Conservation (phyloP, 306 rosid species). For the Casuarina cunninghamiana region DNA sequence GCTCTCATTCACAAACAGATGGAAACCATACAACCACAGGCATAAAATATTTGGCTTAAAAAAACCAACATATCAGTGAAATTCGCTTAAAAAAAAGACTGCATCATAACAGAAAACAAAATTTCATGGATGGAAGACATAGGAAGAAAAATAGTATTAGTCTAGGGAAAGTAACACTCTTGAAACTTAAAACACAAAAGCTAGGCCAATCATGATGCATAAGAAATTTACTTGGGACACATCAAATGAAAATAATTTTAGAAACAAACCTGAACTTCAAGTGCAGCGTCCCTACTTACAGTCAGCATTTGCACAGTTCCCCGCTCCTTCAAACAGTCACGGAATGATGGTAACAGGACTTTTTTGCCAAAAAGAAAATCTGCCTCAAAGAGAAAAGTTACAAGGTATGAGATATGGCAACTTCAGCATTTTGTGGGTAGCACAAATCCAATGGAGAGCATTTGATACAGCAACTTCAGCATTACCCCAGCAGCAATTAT, state of each 20-base stretch:
- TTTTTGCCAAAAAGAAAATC: constrained; percentile 88
- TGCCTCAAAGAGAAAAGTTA: constrained; percentile 83
- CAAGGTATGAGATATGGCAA: constrained; percentile 64
- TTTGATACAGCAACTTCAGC: constrained; percentile 83
- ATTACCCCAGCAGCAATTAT: constrained; percentile 98
- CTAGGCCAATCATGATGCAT: not conserved
- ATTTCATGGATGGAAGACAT: not conserved
- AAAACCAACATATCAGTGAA: not conserved
- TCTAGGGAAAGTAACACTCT: not conserved
- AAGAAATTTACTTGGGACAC: constrained; percentile 1
- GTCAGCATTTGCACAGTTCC: constrained; percentile 96
- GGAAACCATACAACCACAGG: not conserved
- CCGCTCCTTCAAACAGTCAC: constrained; percentile 85
- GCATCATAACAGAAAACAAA: not conserved
- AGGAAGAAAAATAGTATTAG: not conserved
- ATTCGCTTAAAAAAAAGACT: not conserved
- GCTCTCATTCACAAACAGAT: not conserved
- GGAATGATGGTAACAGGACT: constrained; percentile 81
- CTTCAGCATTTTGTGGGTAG: constrained; percentile 71
- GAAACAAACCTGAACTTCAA: constrained; percentile 89
- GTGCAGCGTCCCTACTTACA: constrained; percentile 87
- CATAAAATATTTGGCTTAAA: not conserved
- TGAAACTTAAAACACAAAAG: not conserved
- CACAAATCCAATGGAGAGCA: constrained; percentile 66
- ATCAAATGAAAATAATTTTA: constrained; percentile 20